Evolutionary conservation across 2,329 filamentous ascomycete species (phyloP).

Genomic region (Fusarium sp.): DNA sequence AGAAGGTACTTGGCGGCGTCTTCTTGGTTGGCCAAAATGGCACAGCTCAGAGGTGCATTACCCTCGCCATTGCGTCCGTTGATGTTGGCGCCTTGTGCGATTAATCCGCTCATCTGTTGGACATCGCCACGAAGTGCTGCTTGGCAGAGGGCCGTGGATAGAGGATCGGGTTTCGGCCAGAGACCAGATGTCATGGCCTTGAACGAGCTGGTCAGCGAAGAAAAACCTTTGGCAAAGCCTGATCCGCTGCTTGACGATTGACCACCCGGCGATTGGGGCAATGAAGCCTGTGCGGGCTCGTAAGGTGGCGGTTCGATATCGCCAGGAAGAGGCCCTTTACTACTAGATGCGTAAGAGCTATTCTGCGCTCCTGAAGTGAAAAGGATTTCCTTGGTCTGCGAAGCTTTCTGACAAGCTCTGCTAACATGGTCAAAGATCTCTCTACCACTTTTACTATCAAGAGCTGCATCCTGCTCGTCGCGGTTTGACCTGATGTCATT

Average conservation of each 20-base stretch:
- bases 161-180: constrained; percentile 53
- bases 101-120: constrained; percentile 50
- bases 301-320: constrained; percentile 46
- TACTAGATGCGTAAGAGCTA: constrained; percentile 28
- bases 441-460: constrained; percentile 36
- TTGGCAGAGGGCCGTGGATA: constrained; percentile 55
- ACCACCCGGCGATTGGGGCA: constrained; percentile 9
- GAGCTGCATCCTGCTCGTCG: constrained; percentile 44
- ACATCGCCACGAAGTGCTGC: constrained; percentile 52
- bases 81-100: constrained; percentile 53
- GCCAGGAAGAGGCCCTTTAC: constrained; percentile 24
- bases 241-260: constrained; percentile 16
- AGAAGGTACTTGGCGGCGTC: constrained; percentile 52
- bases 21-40: constrained; percentile 50
- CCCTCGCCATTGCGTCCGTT: constrained; percentile 55
- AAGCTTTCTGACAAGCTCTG: constrained; percentile 31
- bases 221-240: constrained; percentile 42
- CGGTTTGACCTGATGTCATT: constrained; percentile 24
- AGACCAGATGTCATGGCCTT: constrained; percentile 53
- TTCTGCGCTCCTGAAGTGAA: constrained; percentile 5
- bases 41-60: constrained; percentile 52
- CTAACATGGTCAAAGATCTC: constrained; percentile 41
- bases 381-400: constrained; percentile 37
- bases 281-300: constrained; percentile 30
- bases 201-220: constrained; percentile 52